These are phyloP conservation scores for Diaporthe humulicola DNA, from an alignment of 2,329 filamentous ascomycete genomes.

Conservation along the genomic window DNA sequence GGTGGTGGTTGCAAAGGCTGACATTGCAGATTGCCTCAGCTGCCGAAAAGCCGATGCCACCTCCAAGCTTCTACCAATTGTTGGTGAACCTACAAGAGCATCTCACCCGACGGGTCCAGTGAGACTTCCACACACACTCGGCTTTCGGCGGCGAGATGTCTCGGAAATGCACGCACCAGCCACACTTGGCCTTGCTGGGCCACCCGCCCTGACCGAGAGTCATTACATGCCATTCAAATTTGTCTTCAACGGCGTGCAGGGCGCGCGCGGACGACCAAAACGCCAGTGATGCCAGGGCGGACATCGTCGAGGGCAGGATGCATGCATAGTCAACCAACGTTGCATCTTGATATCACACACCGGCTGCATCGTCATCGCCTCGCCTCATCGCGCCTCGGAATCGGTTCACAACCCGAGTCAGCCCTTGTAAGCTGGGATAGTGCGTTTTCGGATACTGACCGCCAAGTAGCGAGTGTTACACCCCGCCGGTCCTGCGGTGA, in stretches of 20 bases:
- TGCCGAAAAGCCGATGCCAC: constrained; percentile 14
- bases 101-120: constrained; percentile 10
- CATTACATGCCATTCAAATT: not conserved
- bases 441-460: constrained; percentile 29
- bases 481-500: not conserved
- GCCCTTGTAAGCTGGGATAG: constrained; percentile 18
- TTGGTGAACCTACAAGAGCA: not conserved
- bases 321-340: constrained; percentile 5
- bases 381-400: constrained; percentile 22
- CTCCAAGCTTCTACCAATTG: not conserved
- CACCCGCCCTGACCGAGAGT: constrained; percentile 9
- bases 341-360: constrained; percentile 2
- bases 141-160: constrained; percentile 18
- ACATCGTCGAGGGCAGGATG: not conserved
- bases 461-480: constrained; percentile 1
- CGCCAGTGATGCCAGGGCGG: not conserved
- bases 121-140: constrained; percentile 3
- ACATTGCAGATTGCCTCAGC: not conserved
- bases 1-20: constrained; percentile 10
- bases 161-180: constrained; percentile 21
- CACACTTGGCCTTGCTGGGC: constrained; percentile 26
- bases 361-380: constrained; percentile 16
- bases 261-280: not conserved
- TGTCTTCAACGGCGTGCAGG: constrained; percentile 18
- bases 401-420: not conserved